A percentile compares a stretch with the other conserved stretches of the same genome.
Evolutionary conservation across 257 asterid genomes (phyloP).

Genomic region (Rubia yunnanensis): DNA sequence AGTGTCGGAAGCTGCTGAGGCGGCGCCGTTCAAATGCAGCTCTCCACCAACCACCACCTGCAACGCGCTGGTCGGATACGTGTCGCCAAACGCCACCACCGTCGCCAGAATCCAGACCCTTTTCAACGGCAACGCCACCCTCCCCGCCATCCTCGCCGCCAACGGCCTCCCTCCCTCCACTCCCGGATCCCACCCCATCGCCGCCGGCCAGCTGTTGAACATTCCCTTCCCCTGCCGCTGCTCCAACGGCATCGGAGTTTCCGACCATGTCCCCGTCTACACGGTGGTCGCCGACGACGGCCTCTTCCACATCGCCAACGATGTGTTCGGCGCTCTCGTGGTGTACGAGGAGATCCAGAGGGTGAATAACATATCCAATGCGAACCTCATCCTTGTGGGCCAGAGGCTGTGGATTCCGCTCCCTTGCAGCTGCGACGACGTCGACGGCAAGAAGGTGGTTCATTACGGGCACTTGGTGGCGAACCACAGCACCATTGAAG

Average conservation of each 20-base stretch:
- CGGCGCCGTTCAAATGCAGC: conserved; percentile 40
- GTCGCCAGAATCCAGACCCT: conserved; percentile 32
- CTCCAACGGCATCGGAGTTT: conserved; percentile 45
- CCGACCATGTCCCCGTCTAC: conserved; percentile 51
- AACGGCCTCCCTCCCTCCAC: conserved; percentile 48
- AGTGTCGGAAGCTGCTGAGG: conserved; percentile 12
- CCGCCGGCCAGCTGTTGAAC: conserved; percentile 28
- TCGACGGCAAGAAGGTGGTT: conserved; percentile 49
- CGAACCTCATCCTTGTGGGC: conserved; percentile 28
- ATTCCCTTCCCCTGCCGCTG: conserved; percentile 71
- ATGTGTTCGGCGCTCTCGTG: conserved; percentile 49
- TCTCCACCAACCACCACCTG: conserved; percentile 26
- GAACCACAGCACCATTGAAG: conserved; percentile 36
- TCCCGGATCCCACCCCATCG: conserved; percentile 16
- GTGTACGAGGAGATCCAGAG: conserved; percentile 37
- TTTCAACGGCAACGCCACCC: conserved; percentile 34
- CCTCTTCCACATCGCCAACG: conserved; percentile 53
- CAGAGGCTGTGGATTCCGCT: conserved; percentile 61
- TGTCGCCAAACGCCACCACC: conserved; percentile 61
- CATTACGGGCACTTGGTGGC: conserved; percentile 72
- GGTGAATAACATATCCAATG: conserved; percentile 32
- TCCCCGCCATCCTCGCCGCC: conserved; percentile 60
- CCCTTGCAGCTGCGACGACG: conserved; percentile 83
- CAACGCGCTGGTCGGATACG: conserved; percentile 47
- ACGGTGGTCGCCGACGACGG: conserved; percentile 43